These are phyloP conservation scores for Thraustotheca clavata DNA, from an alignment of 352 stramenopile species.

Conservation along the genomic window DNA sequence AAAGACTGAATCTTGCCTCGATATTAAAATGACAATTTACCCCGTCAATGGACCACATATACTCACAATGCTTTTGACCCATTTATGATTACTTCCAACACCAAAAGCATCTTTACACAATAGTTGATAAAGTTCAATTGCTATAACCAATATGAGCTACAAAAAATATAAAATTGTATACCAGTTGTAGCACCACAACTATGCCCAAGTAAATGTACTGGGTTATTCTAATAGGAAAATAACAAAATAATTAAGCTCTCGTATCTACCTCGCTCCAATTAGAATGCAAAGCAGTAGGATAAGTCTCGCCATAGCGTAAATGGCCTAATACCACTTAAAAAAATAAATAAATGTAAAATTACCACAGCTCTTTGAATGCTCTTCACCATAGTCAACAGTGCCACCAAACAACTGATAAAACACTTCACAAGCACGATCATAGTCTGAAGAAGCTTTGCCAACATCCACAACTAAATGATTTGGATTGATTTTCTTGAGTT, in stretches of 20 bases:
- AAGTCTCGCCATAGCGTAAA: conserved; percentile 37
- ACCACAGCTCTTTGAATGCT: conserved; percentile 26
- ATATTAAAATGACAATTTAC: conserved; percentile 35
- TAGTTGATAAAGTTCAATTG: conserved; percentile 65
- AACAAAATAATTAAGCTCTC: not conserved
- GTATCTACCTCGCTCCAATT: conserved; percentile 32
- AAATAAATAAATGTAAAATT: not conserved
- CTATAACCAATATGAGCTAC: not conserved
- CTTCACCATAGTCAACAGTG: conserved; percentile 48
- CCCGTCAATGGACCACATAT: conserved; percentile 52
- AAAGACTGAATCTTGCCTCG: conserved; percentile 33
- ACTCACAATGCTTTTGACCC: conserved; percentile 48
- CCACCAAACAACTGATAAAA: conserved; percentile 60
- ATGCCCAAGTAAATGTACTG: conserved; percentile 51
- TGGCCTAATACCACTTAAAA: conserved; percentile 25
- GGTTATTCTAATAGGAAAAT: conserved; percentile 23
- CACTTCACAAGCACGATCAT: conserved; percentile 54
- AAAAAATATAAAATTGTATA: not conserved
- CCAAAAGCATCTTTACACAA: conserved; percentile 45
- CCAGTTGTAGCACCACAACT: conserved; percentile 48
- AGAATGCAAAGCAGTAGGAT: conserved; percentile 26
- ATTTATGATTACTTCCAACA: conserved; percentile 41
- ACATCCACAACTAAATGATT: conserved; percentile 58
- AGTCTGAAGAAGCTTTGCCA: conserved; percentile 47
- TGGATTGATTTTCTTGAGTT: conserved; percentile 33